phyloP scores from a whole-genome alignment of 2,329 filamentous ascomycete genomes.

The Geosmithia morbida region DNA sequence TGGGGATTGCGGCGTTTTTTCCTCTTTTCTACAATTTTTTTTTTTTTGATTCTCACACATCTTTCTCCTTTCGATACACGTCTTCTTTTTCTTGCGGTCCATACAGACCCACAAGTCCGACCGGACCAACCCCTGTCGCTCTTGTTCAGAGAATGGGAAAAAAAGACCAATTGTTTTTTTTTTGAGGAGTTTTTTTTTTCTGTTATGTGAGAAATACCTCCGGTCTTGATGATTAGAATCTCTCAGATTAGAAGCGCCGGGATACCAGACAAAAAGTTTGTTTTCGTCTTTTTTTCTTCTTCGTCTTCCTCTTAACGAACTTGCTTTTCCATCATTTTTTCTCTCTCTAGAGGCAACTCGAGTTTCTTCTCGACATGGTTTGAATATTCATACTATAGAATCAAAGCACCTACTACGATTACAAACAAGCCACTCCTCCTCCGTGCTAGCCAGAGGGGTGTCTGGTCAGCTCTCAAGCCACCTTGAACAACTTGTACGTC shows the following conservation, averaged over 20 bases:
- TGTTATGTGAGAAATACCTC: not conserved
- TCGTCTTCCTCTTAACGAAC: not conserved
- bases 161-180: no score
- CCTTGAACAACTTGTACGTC: slow-evolving; percentile 2
- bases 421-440: not conserved
- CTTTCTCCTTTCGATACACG: no score
- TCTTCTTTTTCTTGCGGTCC: no score
- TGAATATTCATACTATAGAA: not conserved
- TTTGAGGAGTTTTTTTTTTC: not conserved
- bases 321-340: not conserved
- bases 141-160: no score
- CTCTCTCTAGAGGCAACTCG: not conserved
- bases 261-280: not conserved
- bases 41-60: no score
- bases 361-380: no score
- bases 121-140: no score
- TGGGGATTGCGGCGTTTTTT: no score
- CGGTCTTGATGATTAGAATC: not conserved
- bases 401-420: not conserved
- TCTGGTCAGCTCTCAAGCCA: not conserved
- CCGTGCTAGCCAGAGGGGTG: not conserved
- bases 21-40: no score
- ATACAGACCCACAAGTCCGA: no score
- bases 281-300: not conserved
- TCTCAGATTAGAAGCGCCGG: not conserved